Evolutionary conservation across 2,329 filamentous ascomycete genomes (phyloP).

Genomic region (Fusarium redolens): DNA sequence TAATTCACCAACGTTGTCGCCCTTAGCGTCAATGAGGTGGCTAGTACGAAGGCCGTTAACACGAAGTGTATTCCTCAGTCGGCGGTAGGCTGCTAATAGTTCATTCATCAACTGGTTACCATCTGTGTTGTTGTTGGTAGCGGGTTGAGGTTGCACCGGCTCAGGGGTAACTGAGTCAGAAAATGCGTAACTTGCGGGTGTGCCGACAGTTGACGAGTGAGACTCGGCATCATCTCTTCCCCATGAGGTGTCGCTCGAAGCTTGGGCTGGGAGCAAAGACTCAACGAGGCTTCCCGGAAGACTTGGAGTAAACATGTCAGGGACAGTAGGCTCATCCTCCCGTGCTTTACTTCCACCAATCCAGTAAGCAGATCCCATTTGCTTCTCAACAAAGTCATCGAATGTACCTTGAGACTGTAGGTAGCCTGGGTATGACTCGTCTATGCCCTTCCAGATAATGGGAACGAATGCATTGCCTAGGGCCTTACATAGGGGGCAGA

Average conservation of each 20-base stretch:
- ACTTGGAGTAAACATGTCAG: constrained; percentile 51
- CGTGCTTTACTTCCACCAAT: constrained; percentile 54
- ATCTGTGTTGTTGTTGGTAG: constrained; percentile 19
- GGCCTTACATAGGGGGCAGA: constrained; percentile 96
- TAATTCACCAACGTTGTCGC: constrained; percentile 57
- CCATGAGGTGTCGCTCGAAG: constrained; percentile 57
- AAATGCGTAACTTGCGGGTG: constrained; percentile 58
- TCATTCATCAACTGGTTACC: constrained; percentile 58
- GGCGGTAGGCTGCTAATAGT: constrained; percentile 69
- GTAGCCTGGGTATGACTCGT: constrained; percentile 83
- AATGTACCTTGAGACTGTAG: constrained; percentile 72
- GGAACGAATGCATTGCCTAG: constrained; percentile 95
- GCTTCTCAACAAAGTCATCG: constrained; percentile 73
- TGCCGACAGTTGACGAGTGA: constrained; percentile 50
- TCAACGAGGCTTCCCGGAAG: constrained; percentile 54
- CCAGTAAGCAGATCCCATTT: constrained; percentile 61
- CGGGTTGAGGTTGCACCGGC: constrained; percentile 26
- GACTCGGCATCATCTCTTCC: constrained; percentile 49
- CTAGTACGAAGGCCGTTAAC: constrained; percentile 63
- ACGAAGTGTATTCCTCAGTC: constrained; percentile 68
- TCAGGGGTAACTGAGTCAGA: constrained; percentile 49
- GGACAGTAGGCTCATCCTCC: constrained; percentile 48
- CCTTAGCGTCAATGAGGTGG: constrained; percentile 48
- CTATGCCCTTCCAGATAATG: constrained; percentile 93
- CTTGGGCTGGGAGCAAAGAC: constrained; percentile 51